Conservation (phyloP, 495 filamentous ascomycete genomes). For the Tuber calosporum region DNA sequence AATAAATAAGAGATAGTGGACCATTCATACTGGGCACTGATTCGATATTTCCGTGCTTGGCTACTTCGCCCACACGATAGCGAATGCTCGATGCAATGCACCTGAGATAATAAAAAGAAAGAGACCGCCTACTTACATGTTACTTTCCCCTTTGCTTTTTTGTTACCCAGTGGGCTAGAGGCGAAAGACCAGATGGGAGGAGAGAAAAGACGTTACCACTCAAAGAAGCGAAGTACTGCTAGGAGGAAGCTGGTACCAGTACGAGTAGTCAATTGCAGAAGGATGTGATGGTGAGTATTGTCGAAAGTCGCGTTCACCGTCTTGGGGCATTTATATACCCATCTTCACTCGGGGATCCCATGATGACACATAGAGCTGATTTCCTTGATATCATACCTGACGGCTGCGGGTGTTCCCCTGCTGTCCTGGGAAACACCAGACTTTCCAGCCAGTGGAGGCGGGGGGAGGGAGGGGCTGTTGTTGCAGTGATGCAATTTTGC, state of each 20-base stretch:
- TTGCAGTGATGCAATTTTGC: conserved; percentile 1
- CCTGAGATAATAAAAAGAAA: not conserved
- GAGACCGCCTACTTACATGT: not conserved
- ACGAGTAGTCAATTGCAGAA: not conserved
- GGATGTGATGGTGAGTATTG: not conserved
- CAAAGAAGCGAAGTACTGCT: not conserved
- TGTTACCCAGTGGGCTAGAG: not conserved
- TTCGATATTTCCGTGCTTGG: not conserved
- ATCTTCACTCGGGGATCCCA: not conserved
- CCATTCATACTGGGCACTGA: not conserved
- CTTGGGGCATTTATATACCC: conserved; percentile 2
- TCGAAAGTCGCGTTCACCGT: not conserved
- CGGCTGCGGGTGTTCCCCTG: not conserved
- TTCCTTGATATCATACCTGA: not conserved
- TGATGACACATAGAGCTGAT: not conserved
- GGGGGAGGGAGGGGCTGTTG: not conserved
- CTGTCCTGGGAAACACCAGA: not conserved
- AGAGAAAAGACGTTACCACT: not conserved
- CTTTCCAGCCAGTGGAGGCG: not conserved
- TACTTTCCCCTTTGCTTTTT: not conserved
- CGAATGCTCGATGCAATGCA: not conserved
- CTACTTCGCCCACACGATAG: not conserved
- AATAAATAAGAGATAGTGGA: not conserved
- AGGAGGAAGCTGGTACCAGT: not conserved
- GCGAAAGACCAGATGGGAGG: not conserved